Evolutionary conservation across 1,139 yeast species (phyloP).

Genomic region (Scheffersomyces insectosa): DNA sequence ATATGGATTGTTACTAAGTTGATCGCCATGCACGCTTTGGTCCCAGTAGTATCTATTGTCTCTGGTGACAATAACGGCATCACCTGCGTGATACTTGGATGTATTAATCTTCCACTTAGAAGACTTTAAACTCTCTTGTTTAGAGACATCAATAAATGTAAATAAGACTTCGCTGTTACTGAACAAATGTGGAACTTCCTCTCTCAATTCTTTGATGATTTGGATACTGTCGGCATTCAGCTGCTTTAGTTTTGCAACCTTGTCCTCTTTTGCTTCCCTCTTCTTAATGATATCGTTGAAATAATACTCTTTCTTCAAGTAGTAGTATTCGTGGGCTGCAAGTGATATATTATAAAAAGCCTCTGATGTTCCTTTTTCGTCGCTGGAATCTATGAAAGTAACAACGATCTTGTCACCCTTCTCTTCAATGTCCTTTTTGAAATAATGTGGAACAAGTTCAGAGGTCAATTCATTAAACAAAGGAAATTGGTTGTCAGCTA

Average conservation of each 20-base stretch:
- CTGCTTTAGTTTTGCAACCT: slow-evolving; percentile 44
- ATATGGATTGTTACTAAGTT: slow-evolving; percentile 32
- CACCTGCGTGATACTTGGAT: slow-evolving; percentile 43
- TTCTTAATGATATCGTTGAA: slow-evolving; percentile 37
- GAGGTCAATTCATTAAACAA: slow-evolving; percentile 52
- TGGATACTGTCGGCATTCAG: slow-evolving; percentile 40
- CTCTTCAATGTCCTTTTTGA: slow-evolving; percentile 29
- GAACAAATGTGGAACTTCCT: slow-evolving; percentile 48
- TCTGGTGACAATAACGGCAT: slow-evolving; percentile 33
- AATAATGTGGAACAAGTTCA: slow-evolving; percentile 30
- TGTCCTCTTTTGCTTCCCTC: slow-evolving; percentile 44
- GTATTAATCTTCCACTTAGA: slow-evolving; percentile 46
- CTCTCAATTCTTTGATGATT: slow-evolving; percentile 49
- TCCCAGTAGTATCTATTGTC: slow-evolving; percentile 36
- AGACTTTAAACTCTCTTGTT: slow-evolving; percentile 30
- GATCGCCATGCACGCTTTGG: slow-evolving; percentile 25
- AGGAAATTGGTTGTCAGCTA: slow-evolving; percentile 50
- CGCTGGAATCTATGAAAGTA: slow-evolving; percentile 48
- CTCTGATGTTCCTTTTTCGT: slow-evolving; percentile 35
- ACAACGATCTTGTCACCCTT: slow-evolving; percentile 50
- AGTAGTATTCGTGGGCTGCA: slow-evolving; percentile 56
- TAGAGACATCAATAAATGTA: slow-evolving; percentile 54
- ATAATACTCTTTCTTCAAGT: slow-evolving; percentile 44
- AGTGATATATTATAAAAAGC: slow-evolving; percentile 45
- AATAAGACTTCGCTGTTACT: slow-evolving; percentile 46